phyloP scores from a whole-genome alignment of 2,329 filamentous ascomycete genomes.

The Mollisiaceae sp. region DNA sequence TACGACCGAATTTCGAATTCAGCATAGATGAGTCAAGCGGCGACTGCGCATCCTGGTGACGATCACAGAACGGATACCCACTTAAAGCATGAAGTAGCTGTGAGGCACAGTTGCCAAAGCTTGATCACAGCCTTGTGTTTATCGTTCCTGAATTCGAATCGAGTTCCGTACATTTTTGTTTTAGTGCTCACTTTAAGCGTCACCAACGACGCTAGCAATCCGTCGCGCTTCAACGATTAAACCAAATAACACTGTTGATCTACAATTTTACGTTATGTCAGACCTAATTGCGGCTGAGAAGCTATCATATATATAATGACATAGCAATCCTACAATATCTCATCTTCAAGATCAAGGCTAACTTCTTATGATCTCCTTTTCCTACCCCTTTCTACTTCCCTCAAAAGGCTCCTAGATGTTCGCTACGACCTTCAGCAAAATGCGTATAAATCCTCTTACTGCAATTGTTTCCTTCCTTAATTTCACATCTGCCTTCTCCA shows the following conservation, averaged over 20 bases:
- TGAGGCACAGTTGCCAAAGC: background rate
- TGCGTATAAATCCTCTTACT: background rate
- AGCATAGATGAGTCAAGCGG: no score
- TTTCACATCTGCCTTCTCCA: constrained; percentile 1
- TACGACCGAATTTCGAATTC: no score
- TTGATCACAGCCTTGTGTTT: background rate
- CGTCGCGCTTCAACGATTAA: background rate
- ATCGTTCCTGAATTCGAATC: background rate
- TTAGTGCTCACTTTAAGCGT: constrained; percentile 1
- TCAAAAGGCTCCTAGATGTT: no score
- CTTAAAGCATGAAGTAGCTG: background rate
- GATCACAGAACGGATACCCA: background rate
- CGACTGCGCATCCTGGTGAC: no score
- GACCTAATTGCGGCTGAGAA: background rate
- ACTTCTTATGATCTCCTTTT: background rate
- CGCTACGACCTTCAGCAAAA: background rate
- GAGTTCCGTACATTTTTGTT: background rate
- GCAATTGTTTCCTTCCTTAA: constrained; percentile 6
- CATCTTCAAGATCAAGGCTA: background rate
- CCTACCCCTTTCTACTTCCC: background rate
- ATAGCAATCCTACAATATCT: background rate
- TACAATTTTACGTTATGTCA: constrained; percentile 5
- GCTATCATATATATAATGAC: background rate
- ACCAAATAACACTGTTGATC: background rate
- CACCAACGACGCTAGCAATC: background rate